Base-by-base conservation (phyloP, 352 stramenopile genomes). In the Pythium coloratum region DNA sequence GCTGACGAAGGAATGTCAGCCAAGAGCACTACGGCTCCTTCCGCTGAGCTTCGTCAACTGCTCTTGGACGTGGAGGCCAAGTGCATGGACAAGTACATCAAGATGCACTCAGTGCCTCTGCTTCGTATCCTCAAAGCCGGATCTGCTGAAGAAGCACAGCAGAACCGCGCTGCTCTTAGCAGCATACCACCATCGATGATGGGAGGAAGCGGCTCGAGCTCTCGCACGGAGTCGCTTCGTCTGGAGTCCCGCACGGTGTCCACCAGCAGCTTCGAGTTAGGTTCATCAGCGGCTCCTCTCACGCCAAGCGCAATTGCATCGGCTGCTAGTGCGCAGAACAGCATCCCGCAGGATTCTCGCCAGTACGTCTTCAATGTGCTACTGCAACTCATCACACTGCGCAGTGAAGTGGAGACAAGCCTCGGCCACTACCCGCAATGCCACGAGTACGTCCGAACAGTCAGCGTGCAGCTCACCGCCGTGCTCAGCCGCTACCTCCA, bases 341-440 rank as follows among this genome's bases (percentile, higher is more conserved):
- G 28, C 34, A 76, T 77, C 33, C 80, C 79, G 3, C 81, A 79
- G 6, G 81, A 92, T 34, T 81, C 76, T 12, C 82, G 84, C 0
- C 85, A 92, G 62, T 93, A 95, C 62, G 79, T 95, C 0, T 93
- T 95, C 58, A 89, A 88, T 56, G 81, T 95, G 36, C 76, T 93
- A 2, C 55, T 93, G 42, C 80, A 90, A 60, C 70, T 95, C 18
- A 90, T 95, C 59, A 89, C 78, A 16, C 51, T 92, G 46, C 81
- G 84, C 30, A 88, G 82, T 53, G 83, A 93, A 40, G 69, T 93
- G 9, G 84, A 94, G 59, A 86, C 73, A 40, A 86, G 80, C 55
- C 70, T 95, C n/a, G 75, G 74, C 5, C 73, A 73, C n/a, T 87
- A 78, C 38, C 51, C 80, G 12, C 76, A 84, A 57, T 89, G 82